Evolutionary conservation across 352 stramenopile species (phyloP), one percentile per base, ranked within the genome.

Genomic region (Phytophthora kernoviae): DNA sequence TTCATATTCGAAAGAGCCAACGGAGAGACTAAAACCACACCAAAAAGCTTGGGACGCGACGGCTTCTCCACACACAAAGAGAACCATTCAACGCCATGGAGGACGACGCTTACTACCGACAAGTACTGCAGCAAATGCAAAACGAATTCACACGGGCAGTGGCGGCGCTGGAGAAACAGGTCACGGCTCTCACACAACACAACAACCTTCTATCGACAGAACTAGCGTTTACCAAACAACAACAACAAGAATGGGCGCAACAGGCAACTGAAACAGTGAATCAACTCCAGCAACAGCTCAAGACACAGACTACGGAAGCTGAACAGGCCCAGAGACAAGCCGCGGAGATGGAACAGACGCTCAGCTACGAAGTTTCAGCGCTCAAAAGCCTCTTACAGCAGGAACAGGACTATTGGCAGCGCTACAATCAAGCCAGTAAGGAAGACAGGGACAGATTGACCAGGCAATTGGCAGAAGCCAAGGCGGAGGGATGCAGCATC

Each of bases 61-160:
- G 32, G 2, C 46, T 21, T 26, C n/a, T 30, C 6, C 24, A 3
- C 24, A 6, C 24, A 30, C 24, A n/a, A n/a, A n/a, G n/a, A n/a
- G n/a, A n/a, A n/a, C n/a, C n/a, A n/a, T n/a, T n/a, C n/a, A n/a
- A n/a, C n/a, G 12, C 21, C 6, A 72, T 70, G 53, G 51, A 50
- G 22, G 45, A 52, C 49, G 58, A 79, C 42, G 64, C 65, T 24
- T 64, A 79, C 49, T 86, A 88, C 66, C 76, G 79, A 22, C 69
- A 79, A 10, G 42, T 87, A 41, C 22, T 88, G 58, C 46, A 62
- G 52, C 74, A 84, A 64, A 77, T 92, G 62, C 80, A 88, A 75
- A 64, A 50, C 65, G 82, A 90, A 58, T 90, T 87, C 39, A 22
- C 60, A 44, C 75, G 75, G 37, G 75, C 81, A 0, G 73, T 86